These are phyloP conservation scores for Cladophialophora chaetospira DNA, from an alignment of 2,329 filamentous ascomycete genomes.

Conservation along the genomic window DNA sequence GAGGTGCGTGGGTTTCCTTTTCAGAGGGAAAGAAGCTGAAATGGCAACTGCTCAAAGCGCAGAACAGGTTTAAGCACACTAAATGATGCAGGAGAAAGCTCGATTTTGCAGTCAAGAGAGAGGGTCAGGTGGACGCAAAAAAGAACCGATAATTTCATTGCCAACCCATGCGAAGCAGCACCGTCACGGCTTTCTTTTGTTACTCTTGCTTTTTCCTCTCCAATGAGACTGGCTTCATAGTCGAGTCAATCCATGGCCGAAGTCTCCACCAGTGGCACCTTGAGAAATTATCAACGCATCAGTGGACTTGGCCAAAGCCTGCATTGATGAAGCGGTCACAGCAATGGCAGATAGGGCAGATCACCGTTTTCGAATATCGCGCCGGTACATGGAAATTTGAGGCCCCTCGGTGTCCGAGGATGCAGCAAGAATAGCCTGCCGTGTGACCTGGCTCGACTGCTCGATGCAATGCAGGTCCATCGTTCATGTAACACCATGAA, in stretches of 20 bases:
- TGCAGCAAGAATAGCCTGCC: not conserved
- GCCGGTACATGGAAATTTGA: no score
- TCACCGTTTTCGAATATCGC: not conserved
- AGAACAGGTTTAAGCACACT: no score
- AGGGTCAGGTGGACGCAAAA: slow-evolving; percentile 4
- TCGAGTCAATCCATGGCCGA: no score
- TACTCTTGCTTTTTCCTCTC: no score
- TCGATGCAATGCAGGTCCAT: not conserved
- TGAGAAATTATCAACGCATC: not conserved
- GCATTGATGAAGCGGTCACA: not conserved
- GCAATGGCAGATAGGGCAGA: not conserved
- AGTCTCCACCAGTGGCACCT: no score
- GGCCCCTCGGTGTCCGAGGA: slow-evolving; percentile 5
- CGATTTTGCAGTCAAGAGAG: not conserved
- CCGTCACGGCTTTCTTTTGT: not conserved
- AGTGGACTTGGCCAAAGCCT: not conserved
- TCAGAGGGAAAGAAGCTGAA: no score
- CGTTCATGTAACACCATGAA: not conserved
- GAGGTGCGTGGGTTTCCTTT: no score
- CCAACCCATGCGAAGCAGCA: not conserved
- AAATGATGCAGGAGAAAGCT: no score
- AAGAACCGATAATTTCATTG: not conserved
- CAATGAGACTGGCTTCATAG: no score
- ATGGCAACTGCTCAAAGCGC: no score
- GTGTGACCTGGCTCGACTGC: slow-evolving; percentile 2